phyloP scores from a whole-genome alignment of 2,329 filamentous ascomycete species.

The Lanzia echinophila region DNA sequence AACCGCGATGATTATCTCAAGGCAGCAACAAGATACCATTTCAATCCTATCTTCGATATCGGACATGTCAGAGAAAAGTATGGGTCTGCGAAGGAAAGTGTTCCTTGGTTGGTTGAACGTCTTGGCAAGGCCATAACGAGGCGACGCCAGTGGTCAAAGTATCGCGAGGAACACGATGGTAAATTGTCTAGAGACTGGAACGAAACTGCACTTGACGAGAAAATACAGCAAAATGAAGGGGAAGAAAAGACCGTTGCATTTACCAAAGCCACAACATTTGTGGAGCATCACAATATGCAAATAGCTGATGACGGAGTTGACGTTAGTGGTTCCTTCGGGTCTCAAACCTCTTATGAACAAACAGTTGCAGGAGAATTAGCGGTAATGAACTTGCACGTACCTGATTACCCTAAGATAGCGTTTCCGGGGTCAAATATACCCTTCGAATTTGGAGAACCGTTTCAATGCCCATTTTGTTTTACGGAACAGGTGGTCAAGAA shows the following conservation, averaged over 20 bases:
- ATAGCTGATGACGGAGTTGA: conserved; percentile 2
- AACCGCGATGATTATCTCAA: conserved; percentile 23
- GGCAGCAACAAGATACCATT: conserved; percentile 18
- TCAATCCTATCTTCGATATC: conserved; percentile 16
- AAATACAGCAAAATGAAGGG: background rate
- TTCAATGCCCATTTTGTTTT: conserved; percentile 22
- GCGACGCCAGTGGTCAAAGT: conserved; percentile 28
- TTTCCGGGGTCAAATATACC: conserved; percentile 15
- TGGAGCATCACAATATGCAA: conserved; percentile 6
- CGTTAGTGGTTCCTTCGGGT: conserved; percentile 13
- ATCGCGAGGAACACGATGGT: conserved; percentile 26
- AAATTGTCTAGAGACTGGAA: conserved; percentile 18
- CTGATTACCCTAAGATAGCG: conserved; percentile 17
- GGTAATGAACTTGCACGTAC: conserved; percentile 13
- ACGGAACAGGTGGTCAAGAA: conserved; percentile 19
- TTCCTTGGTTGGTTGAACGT: conserved; percentile 21
- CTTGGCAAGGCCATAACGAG: conserved; percentile 29
- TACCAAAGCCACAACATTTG: conserved; percentile 23
- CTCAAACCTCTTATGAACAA: conserved; percentile 23
- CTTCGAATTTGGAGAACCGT: conserved; percentile 21
- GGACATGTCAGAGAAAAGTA: conserved; percentile 23
- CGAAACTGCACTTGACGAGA: background rate
- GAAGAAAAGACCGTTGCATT: conserved; percentile 13
- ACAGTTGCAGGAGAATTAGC: conserved; percentile 13
- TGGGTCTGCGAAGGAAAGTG: conserved; percentile 11